These are phyloP conservation scores for Flaveria ramosissima DNA, from an alignment of 129 eudicot genomes.

Conservation along the genomic window DNA sequence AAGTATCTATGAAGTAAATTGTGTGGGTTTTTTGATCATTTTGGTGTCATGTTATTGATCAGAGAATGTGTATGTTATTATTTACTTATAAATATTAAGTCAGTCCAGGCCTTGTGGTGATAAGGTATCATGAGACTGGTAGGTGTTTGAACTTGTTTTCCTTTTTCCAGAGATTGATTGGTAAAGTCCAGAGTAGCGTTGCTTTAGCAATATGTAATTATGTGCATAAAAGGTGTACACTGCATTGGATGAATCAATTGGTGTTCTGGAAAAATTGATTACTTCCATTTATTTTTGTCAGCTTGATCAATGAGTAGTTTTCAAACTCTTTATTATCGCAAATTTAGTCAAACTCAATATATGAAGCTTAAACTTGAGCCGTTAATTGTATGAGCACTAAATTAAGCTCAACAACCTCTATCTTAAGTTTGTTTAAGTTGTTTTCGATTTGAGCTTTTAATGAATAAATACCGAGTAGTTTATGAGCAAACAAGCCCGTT, in stretches of 20 bases:
- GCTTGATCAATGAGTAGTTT: too few species aligned
- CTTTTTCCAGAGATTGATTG: conserved; percentile 14
- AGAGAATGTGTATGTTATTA: conserved; percentile 19
- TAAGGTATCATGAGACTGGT: conserved; percentile 42
- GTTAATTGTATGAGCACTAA: too few species aligned
- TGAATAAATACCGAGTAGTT: not conserved
- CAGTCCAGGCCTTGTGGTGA: conserved; percentile 41
- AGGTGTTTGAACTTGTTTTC: conserved; percentile 6
- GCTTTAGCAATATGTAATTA: conserved; percentile 16
- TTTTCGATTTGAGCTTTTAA: not conserved
- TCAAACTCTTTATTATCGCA: not conserved
- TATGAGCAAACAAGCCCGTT: not conserved
- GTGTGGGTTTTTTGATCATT: not conserved
- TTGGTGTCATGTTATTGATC: conserved; percentile 9
- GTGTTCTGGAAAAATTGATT: conserved; percentile 1
- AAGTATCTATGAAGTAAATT: conserved; percentile 56
- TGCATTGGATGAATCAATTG: conserved; percentile 1
- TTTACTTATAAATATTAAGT: conserved; percentile 32
- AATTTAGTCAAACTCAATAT: not conserved
- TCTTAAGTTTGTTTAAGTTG: not conserved
- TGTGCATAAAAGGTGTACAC: conserved; percentile 10
- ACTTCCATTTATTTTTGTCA: too few species aligned
- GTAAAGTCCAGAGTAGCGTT: not conserved
- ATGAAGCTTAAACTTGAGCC: not conserved
- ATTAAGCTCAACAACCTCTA: not conserved